These are phyloP conservation scores for Teunomyces cretensis DNA, from an alignment of 805 yeast genomes.

Conservation along the genomic window DNA sequence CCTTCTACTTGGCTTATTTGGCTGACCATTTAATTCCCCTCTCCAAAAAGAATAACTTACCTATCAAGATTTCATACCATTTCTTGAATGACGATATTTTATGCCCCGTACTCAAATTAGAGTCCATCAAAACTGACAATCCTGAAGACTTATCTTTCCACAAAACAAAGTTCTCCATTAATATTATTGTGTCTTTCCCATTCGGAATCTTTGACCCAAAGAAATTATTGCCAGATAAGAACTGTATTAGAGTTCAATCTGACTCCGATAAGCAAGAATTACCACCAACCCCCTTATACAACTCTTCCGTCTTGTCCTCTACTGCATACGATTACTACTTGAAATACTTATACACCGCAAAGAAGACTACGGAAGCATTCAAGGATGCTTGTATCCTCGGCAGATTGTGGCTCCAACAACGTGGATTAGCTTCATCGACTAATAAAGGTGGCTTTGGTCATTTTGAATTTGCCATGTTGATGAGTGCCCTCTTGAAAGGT, in stretches of 20 bases:
- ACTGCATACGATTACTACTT: constrained; percentile 67
- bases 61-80: constrained; percentile 60
- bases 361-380: constrained; percentile 76
- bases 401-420: constrained; percentile 84
- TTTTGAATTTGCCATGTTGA: constrained; percentile 79
- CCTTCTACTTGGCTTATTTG: constrained; percentile 80
- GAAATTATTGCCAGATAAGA: constrained; percentile 76
- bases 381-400: constrained; percentile 86
- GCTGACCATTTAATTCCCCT: constrained; percentile 61
- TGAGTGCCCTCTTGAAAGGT: constrained; percentile 81
- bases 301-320: constrained; percentile 73
- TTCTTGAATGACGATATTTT: constrained; percentile 74
- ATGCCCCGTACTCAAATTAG: constrained; percentile 70
- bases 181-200: constrained; percentile 73
- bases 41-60: constrained; percentile 55
- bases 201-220: constrained; percentile 67
- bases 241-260: constrained; percentile 72
- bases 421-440: constrained; percentile 69
- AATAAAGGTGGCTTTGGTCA: constrained; percentile 85
- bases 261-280: constrained; percentile 34
- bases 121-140: constrained; percentile 51
- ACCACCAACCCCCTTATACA: constrained; percentile 85
- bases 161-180: constrained; percentile 69
- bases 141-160: constrained; percentile 53
- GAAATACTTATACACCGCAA: constrained; percentile 71